Evolutionary conservation across 164 flowering plant species (phyloP), one percentile per base, ranked within the genome.

Genomic region (Hamamelis virginiana): DNA sequence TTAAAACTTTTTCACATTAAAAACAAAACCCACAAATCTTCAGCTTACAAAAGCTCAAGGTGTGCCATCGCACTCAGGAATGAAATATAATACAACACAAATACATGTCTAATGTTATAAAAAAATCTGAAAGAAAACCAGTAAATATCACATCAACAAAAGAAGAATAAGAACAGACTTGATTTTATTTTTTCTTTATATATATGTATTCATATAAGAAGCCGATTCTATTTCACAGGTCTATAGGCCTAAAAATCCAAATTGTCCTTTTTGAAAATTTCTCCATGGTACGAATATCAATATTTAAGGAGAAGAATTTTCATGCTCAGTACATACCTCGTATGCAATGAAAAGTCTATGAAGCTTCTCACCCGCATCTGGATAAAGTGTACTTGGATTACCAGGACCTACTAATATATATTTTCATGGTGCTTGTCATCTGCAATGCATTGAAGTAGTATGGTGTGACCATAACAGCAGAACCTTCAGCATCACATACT

Each of bases 381-480:
- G 97, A 78, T 91, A 77, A 71, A 96, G 96, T 25, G 97, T 93
- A 70, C 83, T 64, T 26, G 94, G 86, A 72, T 90, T 62, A 61
- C 87, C 86, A 70, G 97, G 98, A 69, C 98, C 99, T 48, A 96
- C 94, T 66, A 93, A 75, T 80, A 96, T 96, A 72, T n/a, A n/a
- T n/a, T n/a, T n/a, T 93, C 70, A 27, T 96, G 50, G 93, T 74
- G 33, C 98, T 98, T 44, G 99, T 96, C 97, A 96, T 94, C 76
- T 89, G 96, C 83, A 96, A 96, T 60, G 99, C 77, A 74, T 96
- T 96, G 96, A 96, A 96, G 83, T 93, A 96, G 84, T 93, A 96
- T 26, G 98, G 99, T 38, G 95, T 91, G 80, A 93, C 93, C 98
- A 96, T 89, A 26, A 96, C 91, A 6, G 88, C 99, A 8, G 88